A percentile compares a stretch with the other conserved stretches of the same genome.
phyloP scores from a whole-genome alignment of 2,329 filamentous ascomycete genomes.

The Dothistroma pini region DNA sequence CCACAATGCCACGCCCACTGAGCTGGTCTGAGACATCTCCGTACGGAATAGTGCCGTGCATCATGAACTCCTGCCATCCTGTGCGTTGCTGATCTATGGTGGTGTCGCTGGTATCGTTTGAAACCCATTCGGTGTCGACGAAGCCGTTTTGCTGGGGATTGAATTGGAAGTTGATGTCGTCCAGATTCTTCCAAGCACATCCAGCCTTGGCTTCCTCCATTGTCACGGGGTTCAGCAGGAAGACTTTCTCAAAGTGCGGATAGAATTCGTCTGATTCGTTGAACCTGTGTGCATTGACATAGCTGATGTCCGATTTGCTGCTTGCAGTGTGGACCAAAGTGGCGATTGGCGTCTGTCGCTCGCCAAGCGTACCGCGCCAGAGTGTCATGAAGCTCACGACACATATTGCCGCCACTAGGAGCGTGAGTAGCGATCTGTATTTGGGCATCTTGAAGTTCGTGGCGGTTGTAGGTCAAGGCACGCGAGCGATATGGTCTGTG shows the following conservation, averaged over 20 bases:
- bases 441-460: background rate
- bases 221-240: background rate
- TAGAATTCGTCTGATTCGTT: slow-evolving; percentile 1
- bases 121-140: background rate
- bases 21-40: slow-evolving; percentile 21
- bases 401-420: background rate
- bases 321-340: background rate
- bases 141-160: background rate
- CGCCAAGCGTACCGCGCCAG: background rate
- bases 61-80: slow-evolving; percentile 2
- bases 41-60: slow-evolving; percentile 19
- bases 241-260: slow-evolving; percentile 3
- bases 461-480: background rate
- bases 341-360: background rate
- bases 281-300: background rate
- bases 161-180: slow-evolving; percentile 9
- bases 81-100: background rate
- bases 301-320: background rate
- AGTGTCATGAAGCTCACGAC: background rate
- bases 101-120: background rate
- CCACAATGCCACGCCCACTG: slow-evolving; percentile 32
- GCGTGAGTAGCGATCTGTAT: background rate
- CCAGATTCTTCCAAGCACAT: background rate
- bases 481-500: background rate
- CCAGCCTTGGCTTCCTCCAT: slow-evolving; percentile 8